Evolutionary conservation across 352 stramenopile genomes (phyloP).

Genomic region (Poterioochromonas sp.): DNA sequence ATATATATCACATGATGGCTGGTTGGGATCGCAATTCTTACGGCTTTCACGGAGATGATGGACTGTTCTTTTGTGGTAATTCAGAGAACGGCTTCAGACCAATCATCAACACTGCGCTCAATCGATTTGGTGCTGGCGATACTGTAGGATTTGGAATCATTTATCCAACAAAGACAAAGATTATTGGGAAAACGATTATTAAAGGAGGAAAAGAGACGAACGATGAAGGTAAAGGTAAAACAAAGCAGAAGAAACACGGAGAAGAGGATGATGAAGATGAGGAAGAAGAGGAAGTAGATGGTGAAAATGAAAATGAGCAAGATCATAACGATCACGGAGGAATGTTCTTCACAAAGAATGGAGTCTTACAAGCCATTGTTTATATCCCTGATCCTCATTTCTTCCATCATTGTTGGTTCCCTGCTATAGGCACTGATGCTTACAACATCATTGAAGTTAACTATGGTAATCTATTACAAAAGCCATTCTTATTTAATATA

Average conservation of each 20-base stretch:
- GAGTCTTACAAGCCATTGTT: constrained; percentile 35
- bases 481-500: background rate
- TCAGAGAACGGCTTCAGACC: constrained; percentile 48
- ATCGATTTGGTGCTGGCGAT: constrained; percentile 53
- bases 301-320: no score
- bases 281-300: no score
- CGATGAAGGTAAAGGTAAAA: no score
- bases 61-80: constrained; percentile 54
- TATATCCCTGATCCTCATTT: no score
- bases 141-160: constrained; percentile 61
- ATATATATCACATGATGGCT: constrained; percentile 48
- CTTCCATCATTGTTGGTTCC: background rate
- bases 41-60: constrained; percentile 63
- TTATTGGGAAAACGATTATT: no score
- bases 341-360: constrained; percentile 62
- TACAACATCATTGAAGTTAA: background rate
- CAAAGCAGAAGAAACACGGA: background rate
- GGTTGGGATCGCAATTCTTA: constrained; percentile 56
- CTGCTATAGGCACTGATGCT: background rate
- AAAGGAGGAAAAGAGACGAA: no score
- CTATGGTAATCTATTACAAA: background rate
- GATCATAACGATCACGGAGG: no score
- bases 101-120: constrained; percentile 46
- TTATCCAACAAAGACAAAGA: no score
- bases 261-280: no score